These are phyloP conservation scores for Scleroderma bovista DNA, from an alignment of 768 basidiomycete species.

Conservation along the genomic window DNA sequence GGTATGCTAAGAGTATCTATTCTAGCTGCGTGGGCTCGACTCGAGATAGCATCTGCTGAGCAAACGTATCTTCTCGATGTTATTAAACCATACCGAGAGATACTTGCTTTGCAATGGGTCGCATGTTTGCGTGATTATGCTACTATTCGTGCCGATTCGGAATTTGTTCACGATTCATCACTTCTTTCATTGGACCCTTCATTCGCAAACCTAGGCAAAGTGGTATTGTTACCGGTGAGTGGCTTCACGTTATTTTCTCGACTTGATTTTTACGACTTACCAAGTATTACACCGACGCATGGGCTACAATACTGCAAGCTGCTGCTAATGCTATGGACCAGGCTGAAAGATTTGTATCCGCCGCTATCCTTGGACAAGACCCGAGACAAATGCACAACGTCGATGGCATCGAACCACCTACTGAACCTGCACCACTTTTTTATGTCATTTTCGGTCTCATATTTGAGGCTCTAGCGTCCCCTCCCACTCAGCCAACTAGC, in stretches of 20 bases:
- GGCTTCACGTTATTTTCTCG: background rate
- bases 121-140: constrained; percentile 89
- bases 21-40: constrained; percentile 91
- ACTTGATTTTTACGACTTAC: constrained; percentile 3
- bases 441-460: constrained; percentile 91
- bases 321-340: constrained; percentile 74
- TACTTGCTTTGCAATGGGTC: constrained; percentile 82
- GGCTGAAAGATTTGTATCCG: constrained; percentile 59
- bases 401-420: constrained; percentile 16
- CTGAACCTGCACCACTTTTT: constrained; percentile 77
- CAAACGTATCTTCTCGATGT: constrained; percentile 78
- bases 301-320: constrained; percentile 80
- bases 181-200: constrained; percentile 74
- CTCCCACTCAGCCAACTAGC: constrained; percentile 54
- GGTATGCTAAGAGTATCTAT: constrained; percentile 92
- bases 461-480: constrained; percentile 75
- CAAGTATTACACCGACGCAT: constrained; percentile 84
- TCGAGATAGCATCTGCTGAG: constrained; percentile 70
- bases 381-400: constrained; percentile 16
- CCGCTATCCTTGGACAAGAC: constrained; percentile 73
- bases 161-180: constrained; percentile 71
- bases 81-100: constrained; percentile 69
- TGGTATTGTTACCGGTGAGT: constrained; percentile 85
- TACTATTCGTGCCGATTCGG: constrained; percentile 82
- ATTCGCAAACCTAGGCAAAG: constrained; percentile 84